Evolutionary conservation across 1,139 yeast species (phyloP).

Genomic region (Yamadazyma blattariae): DNA sequence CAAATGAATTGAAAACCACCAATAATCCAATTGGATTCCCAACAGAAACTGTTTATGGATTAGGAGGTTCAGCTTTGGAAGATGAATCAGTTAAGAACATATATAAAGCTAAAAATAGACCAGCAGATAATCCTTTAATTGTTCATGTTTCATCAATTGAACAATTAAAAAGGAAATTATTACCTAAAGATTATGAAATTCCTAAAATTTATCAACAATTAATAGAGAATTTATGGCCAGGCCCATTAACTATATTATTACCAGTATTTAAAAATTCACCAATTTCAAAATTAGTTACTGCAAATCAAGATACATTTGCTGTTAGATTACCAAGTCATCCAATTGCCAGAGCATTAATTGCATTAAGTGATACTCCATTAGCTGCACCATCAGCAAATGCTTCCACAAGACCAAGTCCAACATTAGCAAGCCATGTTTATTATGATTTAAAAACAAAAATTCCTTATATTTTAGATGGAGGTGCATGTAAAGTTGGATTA

Average conservation of each 20-base stretch:
- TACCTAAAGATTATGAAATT: conserved; percentile 47
- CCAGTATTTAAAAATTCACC: conserved; percentile 57
- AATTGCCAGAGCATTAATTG: conserved; percentile 86
- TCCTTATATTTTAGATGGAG: conserved; percentile 90
- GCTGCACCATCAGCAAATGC: conserved; percentile 99
- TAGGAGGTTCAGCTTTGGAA: conserved; percentile 82
- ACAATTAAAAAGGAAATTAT: conserved; percentile 60
- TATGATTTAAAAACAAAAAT: conserved; percentile 76
- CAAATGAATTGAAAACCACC: conserved; percentile 48
- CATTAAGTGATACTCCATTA: conserved; percentile 80
- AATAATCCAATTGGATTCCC: conserved; percentile 83
- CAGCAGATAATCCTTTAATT: conserved; percentile 92
- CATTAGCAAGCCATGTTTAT: conserved; percentile 79
- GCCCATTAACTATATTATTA: conserved; percentile 83
- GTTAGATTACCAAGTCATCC: conserved; percentile 86
- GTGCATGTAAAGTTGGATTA: conserved; percentile 84
- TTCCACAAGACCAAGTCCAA: conserved; percentile 92
- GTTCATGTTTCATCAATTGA: conserved; percentile 79
- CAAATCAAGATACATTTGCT: conserved; percentile 85
- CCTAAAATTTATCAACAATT: conserved; percentile 67
- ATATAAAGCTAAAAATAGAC: conserved; percentile 85
- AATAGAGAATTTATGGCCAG: conserved; percentile 84
- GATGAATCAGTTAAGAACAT: conserved; percentile 75
- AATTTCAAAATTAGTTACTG: conserved; percentile 75
- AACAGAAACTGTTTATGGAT: conserved; percentile 94